Percentiles rank a stretch among this genome's conserved stretches.
Evolutionary conservation across 2,329 filamentous ascomycete species (phyloP).

Genomic region (Pseudogymnoascus pannorum): DNA sequence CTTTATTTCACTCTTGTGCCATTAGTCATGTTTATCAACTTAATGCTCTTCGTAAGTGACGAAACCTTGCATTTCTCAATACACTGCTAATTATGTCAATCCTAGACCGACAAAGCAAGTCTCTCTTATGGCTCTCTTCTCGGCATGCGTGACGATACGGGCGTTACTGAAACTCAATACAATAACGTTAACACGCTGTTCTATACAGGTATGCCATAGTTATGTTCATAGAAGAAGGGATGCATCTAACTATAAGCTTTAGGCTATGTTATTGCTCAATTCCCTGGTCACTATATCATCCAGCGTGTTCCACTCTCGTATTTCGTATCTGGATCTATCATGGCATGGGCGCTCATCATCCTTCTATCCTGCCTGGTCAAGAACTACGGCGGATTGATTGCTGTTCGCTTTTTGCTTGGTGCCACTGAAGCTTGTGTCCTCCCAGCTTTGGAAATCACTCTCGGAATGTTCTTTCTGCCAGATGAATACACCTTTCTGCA

Average conservation of each 20-base stretch:
- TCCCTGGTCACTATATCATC: slow-evolving; percentile 36
- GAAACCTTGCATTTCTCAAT: slow-evolving; percentile 1
- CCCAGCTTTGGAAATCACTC: slow-evolving; percentile 36
- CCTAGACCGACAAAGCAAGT: slow-evolving; percentile 35
- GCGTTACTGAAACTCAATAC: slow-evolving; percentile 32
- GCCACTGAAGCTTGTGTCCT: slow-evolving; percentile 32
- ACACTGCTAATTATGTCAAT: too few relatives aligned
- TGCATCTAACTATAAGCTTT: background rate
- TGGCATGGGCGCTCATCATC: slow-evolving; percentile 32
- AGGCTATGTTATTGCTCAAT: slow-evolving; percentile 33
- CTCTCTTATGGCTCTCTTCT: slow-evolving; percentile 35
- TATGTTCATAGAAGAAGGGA: background rate
- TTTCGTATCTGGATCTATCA: slow-evolving; percentile 29
- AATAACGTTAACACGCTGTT: slow-evolving; percentile 37
- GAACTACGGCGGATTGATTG: slow-evolving; percentile 31
- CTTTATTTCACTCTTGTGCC: slow-evolving; percentile 30
- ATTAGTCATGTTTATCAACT: slow-evolving; percentile 29
- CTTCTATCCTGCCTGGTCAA: slow-evolving; percentile 33
- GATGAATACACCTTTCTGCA: slow-evolving; percentile 30
- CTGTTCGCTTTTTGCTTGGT: slow-evolving; percentile 32
- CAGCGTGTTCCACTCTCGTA: slow-evolving; percentile 33
- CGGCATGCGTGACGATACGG: slow-evolving; percentile 36
- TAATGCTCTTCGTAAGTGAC: slow-evolving; percentile 31
- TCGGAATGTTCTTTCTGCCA: slow-evolving; percentile 34
- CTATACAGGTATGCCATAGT: slow-evolving; percentile 31